Base-by-base conservation (phyloP, 2,329 filamentous ascomycete species). In the Hymenoscyphus repandus region DNA sequence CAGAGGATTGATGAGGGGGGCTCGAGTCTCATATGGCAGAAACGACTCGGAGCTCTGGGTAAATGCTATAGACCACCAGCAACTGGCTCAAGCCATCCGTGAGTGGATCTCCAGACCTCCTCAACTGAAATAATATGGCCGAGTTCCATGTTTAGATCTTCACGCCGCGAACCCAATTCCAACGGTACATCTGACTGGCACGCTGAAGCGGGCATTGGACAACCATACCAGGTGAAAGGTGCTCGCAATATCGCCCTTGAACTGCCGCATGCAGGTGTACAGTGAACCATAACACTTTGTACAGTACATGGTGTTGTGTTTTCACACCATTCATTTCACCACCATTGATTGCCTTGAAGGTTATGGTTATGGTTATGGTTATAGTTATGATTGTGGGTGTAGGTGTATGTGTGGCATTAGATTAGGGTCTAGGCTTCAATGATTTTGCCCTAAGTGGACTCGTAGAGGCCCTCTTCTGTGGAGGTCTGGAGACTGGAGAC, bases 101-200 rank as follows among this genome's bases (percentile, higher is more conserved):
- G 32, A 46, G 50, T 52, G 50, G 50, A 52, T 42, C 50, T 48
- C n/a, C 15, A 41, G 50, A 34, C 46, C 38, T 38, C 15, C 33
- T 20, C 31, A 42, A 45, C 41, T 18, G 30, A 9, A 45, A 52
- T 45, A 52, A 49, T 52, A 45, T 49, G 41, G 50, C 50, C 50
- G 50, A 45, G 46, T 45, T 47, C 36, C 50, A 31, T 39, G 22
- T 40, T 46, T 49, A 32, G 32, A 39, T 12, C 45, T 30, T 15
- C 31, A 22, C 30, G 47, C 44, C 12, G 39, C 44, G 36, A 37
- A 18, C 22, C 5, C 33, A 45, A 51, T 47, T 17, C 38, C 32
- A 39, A 43, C 39, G 30, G 9, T 47, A 30, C 20, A 31, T 45
- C 15, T 17, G 15, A 17, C 12, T 37, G 34, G 34, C 12, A 37